Conservation (phyloP, 2,329 filamentous ascomycete species). For the Aureobasidium leucospermi region DNA sequence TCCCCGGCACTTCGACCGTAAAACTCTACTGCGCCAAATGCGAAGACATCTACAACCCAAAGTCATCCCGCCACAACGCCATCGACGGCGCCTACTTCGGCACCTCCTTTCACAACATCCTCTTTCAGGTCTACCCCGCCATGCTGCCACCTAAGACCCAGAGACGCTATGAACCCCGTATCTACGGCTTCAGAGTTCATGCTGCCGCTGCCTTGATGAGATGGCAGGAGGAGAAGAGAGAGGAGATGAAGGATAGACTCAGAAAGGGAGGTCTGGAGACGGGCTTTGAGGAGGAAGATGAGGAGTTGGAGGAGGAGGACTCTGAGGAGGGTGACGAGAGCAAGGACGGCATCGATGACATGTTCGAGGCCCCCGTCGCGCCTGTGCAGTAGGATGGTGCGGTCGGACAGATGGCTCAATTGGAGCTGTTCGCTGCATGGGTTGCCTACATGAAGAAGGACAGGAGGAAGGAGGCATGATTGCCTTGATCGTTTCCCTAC, state of each 20-base stretch:
- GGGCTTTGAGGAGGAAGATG: conserved; percentile 66
- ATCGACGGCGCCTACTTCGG: conserved; percentile 99
- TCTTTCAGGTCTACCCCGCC: conserved; percentile 95
- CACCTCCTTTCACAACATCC: conserved; percentile 96
- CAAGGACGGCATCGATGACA: conserved; percentile 44
- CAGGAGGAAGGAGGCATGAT: neutral
- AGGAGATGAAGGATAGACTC: conserved; percentile 74
- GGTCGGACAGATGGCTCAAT: neutral
- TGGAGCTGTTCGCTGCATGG: neutral
- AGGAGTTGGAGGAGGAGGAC: conserved; percentile 51
- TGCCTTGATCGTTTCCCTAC: neutral
- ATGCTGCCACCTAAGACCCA: conserved; percentile 80
- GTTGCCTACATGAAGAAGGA: neutral
- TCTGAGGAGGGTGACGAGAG: conserved; percentile 51
- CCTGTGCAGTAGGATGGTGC: conserved; percentile 4
- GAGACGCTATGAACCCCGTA: conserved; percentile 78
- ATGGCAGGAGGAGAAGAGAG: conserved; percentile 79
- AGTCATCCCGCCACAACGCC: conserved; percentile 87
- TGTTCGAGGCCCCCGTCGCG: conserved; percentile 28
- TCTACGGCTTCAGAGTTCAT: conserved; percentile 95
- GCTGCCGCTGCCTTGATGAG: conserved; percentile 77
- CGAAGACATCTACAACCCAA: conserved; percentile 98
- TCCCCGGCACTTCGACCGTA: conserved; percentile 79
- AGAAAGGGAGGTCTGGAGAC: conserved; percentile 63
- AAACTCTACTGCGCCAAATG: conserved; percentile 97